Evolutionary conservation across 169 alveolate genomes (phyloP), one percentile per base, ranked within the genome.

Genomic region (Eimeria necatrix): DNA sequence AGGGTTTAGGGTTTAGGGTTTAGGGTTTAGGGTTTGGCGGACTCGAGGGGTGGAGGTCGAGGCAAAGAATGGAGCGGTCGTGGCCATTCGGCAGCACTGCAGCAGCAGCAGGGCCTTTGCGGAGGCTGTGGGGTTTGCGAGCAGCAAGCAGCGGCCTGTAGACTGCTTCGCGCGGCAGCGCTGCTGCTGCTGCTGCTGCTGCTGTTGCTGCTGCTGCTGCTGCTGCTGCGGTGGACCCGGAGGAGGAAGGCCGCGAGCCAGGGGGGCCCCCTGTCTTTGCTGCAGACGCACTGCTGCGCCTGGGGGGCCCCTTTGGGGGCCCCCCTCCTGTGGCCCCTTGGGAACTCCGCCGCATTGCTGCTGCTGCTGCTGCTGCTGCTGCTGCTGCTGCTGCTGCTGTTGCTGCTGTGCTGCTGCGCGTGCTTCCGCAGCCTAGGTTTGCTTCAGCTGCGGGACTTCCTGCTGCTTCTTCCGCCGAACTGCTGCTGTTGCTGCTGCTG

Each of bases 11-110:
- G n/a, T n/a, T n/a, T n/a, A n/a, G n/a, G n/a, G n/a, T n/a, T n/a
- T n/a, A n/a, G n/a, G n/a, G n/a, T n/a, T n/a, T n/a, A n/a, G n/a
- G n/a, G n/a, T n/a, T n/a, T 10, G 32, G 49, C 83, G n/a, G 52
- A 94, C 96, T 59, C 16, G 94, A 86, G 73, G 94, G 84, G 80
- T 94, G 85, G 4, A 87, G 26, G 49, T 94, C 94, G n/a, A 94
- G 12, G 80, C 96, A 84, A 4, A 94, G 60, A 60, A 94, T 60
- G n/a, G 86, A 61, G 3, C 96, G n/a, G 52, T 94, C 94, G 22
- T 94, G 96, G 6, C 90, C 83, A 4, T 94, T 53, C 20, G 96
- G 83, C 32, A 68, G 32, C 48, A 84, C 74, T 24, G 71, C 49
- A 32, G 60, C 83, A 59, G 60, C 94, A 49, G 94, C 53, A 16